phyloP scores from a whole-genome alignment of 176 grass and related monocot species.

The Echinochloa phyllopogon region DNA sequence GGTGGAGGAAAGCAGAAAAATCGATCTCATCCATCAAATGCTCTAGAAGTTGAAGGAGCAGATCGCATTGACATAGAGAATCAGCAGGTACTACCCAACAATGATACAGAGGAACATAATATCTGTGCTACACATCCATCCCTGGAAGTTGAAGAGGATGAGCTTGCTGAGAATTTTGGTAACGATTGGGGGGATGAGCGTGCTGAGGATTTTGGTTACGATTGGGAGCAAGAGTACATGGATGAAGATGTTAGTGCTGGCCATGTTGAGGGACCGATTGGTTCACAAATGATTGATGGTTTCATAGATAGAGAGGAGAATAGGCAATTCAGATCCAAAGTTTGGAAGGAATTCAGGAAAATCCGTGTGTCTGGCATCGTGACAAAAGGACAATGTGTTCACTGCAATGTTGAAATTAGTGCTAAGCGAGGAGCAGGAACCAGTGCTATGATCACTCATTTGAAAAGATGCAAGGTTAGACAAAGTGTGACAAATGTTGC shows the following conservation, averaged over 20 bases:
- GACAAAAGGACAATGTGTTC: neutral
- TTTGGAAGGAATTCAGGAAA: neutral
- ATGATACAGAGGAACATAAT: too few relatives aligned
- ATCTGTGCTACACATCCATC: too few relatives aligned
- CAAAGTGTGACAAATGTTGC: neutral
- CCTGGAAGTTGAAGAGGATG: too few relatives aligned
- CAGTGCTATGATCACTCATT: neutral
- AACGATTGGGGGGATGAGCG: neutral
- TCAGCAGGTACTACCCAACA: too few relatives aligned
- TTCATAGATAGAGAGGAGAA: neutral
- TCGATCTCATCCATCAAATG: too few relatives aligned
- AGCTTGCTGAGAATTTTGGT: neutral
- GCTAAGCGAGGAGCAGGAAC: neutral
- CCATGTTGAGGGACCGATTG: neutral
- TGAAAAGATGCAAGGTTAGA: neutral
- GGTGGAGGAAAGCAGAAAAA: too few relatives aligned
- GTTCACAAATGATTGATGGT: neutral
- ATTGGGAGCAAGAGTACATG: neutral
- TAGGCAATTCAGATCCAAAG: neutral
- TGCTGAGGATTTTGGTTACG: neutral
- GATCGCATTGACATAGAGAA: too few relatives aligned
- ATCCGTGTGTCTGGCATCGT: neutral
- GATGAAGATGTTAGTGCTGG: neutral
- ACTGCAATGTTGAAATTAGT: neutral
- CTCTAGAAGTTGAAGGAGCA: too few relatives aligned